phyloP scores from a whole-genome alignment of 164 flowering plant species.

The Pachysandra terminalis region DNA sequence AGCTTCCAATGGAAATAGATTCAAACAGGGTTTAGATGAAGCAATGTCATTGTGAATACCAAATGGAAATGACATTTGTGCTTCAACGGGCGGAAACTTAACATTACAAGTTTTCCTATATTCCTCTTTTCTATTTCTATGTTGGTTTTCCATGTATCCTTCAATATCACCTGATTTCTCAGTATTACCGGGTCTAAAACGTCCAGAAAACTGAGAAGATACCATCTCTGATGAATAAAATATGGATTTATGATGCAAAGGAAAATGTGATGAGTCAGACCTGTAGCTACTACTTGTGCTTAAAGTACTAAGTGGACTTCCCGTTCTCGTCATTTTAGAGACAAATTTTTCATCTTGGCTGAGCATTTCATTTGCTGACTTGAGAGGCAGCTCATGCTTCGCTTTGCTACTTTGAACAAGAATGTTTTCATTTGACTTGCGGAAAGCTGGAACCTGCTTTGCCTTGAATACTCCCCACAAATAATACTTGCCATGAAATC shows the following conservation, averaged over 20 bases:
- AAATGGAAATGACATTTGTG: neutral
- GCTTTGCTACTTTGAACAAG: neutral
- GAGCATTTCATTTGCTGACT: neutral
- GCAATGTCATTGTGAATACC: neutral
- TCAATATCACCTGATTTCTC: conserved; percentile 6
- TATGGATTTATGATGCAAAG: conserved; percentile 1
- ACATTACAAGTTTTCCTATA: neutral
- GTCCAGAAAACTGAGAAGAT: neutral
- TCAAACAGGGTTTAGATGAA: neutral
- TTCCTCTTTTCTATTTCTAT: neutral
- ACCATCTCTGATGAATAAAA: neutral
- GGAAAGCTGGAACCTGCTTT: conserved; percentile 8
- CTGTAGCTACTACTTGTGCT: conserved; percentile 16
- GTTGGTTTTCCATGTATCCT: neutral
- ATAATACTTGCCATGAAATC: conserved; percentile 24
- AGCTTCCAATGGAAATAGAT: conserved; percentile 10
- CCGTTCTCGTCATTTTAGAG: neutral
- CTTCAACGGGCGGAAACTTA: neutral
- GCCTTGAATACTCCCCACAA: conserved; percentile 38
- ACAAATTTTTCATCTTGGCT: neutral
- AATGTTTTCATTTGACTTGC: neutral
- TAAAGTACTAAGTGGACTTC: conserved; percentile 21
- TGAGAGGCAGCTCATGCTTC: neutral
- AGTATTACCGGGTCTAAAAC: neutral
- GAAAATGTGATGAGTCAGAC: conserved; percentile 10